A percentile compares a stretch with the other conserved stretches of the same genome.
These are phyloP conservation scores for Biscogniauxia marginata DNA, from an alignment of 2,329 filamentous ascomycete genomes.

Conservation along the genomic window DNA sequence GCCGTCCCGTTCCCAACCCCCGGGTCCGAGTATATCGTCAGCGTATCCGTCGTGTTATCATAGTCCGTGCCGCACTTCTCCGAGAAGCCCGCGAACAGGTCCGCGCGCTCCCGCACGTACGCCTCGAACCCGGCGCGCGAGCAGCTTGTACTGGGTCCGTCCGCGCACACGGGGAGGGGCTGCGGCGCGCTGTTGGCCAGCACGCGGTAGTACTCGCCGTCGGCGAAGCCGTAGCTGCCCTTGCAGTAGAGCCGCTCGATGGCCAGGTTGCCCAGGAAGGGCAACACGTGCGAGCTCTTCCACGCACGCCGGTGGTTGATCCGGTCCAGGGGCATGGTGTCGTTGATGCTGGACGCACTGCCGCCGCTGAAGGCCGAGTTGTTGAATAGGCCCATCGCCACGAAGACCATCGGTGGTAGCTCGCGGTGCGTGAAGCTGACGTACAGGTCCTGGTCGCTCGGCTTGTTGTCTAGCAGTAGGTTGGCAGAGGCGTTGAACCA, in stretches of 20 bases:
- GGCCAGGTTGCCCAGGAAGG: constrained; percentile 65
- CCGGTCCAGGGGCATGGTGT: constrained; percentile 61
- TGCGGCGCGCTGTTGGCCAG: constrained; percentile 45
- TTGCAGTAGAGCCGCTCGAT: constrained; percentile 63
- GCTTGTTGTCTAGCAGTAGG: constrained; percentile 41
- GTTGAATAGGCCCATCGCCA: constrained; percentile 69
- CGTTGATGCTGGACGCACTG: constrained; percentile 50
- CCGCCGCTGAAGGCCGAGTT: constrained; percentile 57
- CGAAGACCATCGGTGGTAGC: constrained; percentile 63
- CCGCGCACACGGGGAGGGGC: constrained; percentile 39
- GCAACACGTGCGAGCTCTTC: constrained; percentile 61
- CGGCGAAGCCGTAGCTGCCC: constrained; percentile 52
- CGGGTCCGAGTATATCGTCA: constrained; percentile 29
- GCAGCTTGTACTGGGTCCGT: constrained; percentile 45
- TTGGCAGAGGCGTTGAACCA: constrained; percentile 63
- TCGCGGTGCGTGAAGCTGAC: constrained; percentile 70
- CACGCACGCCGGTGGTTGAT: constrained; percentile 65
- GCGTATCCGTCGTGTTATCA: constrained; percentile 28
- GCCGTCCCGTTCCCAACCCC: constrained; percentile 27
- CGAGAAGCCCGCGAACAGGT: constrained; percentile 41
- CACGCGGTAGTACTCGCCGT: constrained; percentile 49
- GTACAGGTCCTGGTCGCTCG: constrained; percentile 56
- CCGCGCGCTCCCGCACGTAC: constrained; percentile 39
- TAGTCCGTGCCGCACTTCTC: constrained; percentile 36
- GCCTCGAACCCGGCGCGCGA: constrained; percentile 38